Evolutionary conservation across 306 rosid species (phyloP), one percentile per base, ranked within the genome.

Genomic region (Sicyos edulis): DNA sequence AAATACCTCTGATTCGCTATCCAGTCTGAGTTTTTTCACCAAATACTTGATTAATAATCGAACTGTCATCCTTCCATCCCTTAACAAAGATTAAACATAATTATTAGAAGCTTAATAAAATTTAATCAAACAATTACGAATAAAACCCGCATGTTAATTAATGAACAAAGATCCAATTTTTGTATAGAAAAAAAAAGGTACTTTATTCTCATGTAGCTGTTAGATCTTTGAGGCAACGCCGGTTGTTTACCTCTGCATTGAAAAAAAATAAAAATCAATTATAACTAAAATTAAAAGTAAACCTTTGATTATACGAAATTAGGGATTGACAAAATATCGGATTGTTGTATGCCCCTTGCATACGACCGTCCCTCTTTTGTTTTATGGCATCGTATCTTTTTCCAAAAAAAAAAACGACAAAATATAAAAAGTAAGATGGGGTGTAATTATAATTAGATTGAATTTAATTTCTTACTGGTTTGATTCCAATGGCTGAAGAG

Each of bases 31-130:
- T 83, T 93, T 91, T 57, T 85, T 85, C 75, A 83, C 92, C 85
- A 93, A 82, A 84, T 91, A 93, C 86, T 93, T 93, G 56, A 85
- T 80, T 70, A 93, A 80, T 85, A 91, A 91, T 79, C 97, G 88
- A 81, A 93, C 92, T 68, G 96, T 89, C 99, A 91, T 93, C 75
- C 82, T 89, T 87, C 95, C 96, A 76, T 93, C 99, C 81, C 97
- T 91, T 82, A 34, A 60, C 6, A 66, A 17, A 65, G 5, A 44
- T 60, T 2, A 29, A 61, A 29, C 4, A 13, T 60, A 60, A 29
- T 60, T 60, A 60, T 32, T 37, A 61, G 47, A 32, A 0, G 5
- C 67, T 60, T 61, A 4, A 11, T 29, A 19, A 20, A 20, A 4
- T 20, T 56, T 56, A 19, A 56, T 61, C 67, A 32, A 29, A 7